These are phyloP conservation scores for Candida lessepsii DNA, from an alignment of 805 yeast species.

Conservation along the genomic window DNA sequence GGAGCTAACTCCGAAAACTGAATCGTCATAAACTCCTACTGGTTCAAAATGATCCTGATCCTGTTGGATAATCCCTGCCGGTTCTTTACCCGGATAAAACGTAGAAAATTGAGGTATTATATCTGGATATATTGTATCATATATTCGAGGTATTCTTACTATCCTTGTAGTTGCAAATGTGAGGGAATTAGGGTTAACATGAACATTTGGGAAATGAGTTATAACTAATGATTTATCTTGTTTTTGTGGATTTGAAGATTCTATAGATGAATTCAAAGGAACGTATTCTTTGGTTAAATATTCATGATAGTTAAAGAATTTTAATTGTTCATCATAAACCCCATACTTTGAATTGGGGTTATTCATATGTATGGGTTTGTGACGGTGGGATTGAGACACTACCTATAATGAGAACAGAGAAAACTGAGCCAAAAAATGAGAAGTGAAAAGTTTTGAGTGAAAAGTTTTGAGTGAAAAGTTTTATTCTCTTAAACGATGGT, in stretches of 20 bases:
- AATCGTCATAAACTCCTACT: slow-evolving; percentile 38
- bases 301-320: slow-evolving; percentile 71
- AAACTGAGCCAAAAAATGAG: too few species aligned
- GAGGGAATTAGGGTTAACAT: slow-evolving; percentile 32
- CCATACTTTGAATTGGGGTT: slow-evolving; percentile 22
- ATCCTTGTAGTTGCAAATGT: slow-evolving; percentile 46
- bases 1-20: slow-evolving; percentile 53
- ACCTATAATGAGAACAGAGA: too few species aligned
- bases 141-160: slow-evolving; percentile 62
- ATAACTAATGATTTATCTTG: slow-evolving; percentile 37
- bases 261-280: slow-evolving; percentile 3
- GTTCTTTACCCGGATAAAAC: slow-evolving; percentile 58
- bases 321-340: slow-evolving; percentile 11
- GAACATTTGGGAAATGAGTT: slow-evolving; percentile 67
- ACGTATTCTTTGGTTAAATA: slow-evolving; percentile 39
- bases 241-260: neutral
- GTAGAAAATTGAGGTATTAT: slow-evolving; percentile 56
- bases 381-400: neutral
- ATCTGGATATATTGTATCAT: slow-evolving; percentile 31
- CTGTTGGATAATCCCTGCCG: slow-evolving; percentile 46
- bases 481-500: too few species aligned
- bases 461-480: too few species aligned
- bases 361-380: slow-evolving; percentile 16
- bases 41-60: slow-evolving; percentile 27
- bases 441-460: too few species aligned